phyloP scores from a whole-genome alignment of 805 yeast species.

The Ogataea methanolica region DNA sequence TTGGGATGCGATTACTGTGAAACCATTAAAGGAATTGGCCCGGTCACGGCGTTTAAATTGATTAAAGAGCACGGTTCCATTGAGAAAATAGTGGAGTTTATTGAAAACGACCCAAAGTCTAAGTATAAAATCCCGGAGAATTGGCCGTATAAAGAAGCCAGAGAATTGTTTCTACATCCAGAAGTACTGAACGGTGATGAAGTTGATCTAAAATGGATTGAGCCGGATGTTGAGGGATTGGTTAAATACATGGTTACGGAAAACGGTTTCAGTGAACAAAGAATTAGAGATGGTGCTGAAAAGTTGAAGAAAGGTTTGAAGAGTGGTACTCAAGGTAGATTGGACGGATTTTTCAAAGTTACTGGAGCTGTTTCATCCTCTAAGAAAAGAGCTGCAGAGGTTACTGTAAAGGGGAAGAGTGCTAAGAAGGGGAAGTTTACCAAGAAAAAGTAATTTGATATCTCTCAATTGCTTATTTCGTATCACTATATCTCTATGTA shows the following conservation, averaged over 20 bases:
- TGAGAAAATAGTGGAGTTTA: conserved; percentile 68
- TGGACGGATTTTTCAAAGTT: conserved; percentile 87
- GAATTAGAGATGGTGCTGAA: conserved; percentile 83
- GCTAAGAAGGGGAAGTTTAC: conserved; percentile 11
- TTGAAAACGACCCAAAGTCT: conserved; percentile 50
- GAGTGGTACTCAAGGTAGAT: conserved; percentile 82
- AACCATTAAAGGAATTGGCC: conserved; percentile 92
- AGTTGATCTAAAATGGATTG: conserved; percentile 75
- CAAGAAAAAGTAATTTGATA: not conserved
- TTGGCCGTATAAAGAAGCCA: conserved; percentile 90
- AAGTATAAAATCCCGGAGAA: conserved; percentile 87
- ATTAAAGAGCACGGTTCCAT: conserved; percentile 80
- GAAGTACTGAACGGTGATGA: conserved; percentile 65
- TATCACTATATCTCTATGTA: not conserved
- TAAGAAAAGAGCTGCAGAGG: conserved; percentile 33
- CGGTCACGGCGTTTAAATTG: conserved; percentile 85
- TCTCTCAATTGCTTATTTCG: not conserved
- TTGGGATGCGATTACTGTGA: conserved; percentile 98
- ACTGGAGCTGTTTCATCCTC: conserved; percentile 41
- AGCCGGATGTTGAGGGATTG: conserved; percentile 83
- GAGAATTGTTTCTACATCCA: conserved; percentile 77
- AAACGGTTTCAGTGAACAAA: conserved; percentile 90
- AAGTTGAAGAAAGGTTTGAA: conserved; percentile 80
- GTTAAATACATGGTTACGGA: conserved; percentile 78
- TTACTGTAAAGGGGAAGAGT: conserved; percentile 22